Percentiles rank a stretch among this genome's conserved stretches.
These are phyloP conservation scores for Tuber magnatum DNA, from an alignment of 495 filamentous ascomycete species.

Conservation along the genomic window DNA sequence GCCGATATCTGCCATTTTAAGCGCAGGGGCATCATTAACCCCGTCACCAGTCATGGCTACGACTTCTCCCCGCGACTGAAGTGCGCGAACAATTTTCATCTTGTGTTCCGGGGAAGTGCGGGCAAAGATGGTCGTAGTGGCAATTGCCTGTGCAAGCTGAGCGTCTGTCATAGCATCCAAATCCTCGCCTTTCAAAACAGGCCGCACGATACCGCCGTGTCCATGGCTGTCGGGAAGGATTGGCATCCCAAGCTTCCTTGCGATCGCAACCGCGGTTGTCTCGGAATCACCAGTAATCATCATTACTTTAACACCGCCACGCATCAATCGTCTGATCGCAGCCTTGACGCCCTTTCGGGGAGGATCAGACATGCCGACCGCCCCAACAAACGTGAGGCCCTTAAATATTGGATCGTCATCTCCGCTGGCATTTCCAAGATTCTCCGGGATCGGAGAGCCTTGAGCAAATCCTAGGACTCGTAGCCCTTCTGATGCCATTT, in stretches of 20 bases:
- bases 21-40: slow-evolving; percentile 91
- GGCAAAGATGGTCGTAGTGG: slow-evolving; percentile 85
- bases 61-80: slow-evolving; percentile 89
- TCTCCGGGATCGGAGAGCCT: slow-evolving; percentile 47
- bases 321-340: slow-evolving; percentile 82
- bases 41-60: slow-evolving; percentile 99
- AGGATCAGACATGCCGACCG: slow-evolving; percentile 96
- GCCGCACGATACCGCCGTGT: slow-evolving; percentile 50
- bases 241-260: slow-evolving; percentile 85
- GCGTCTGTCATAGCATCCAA: slow-evolving; percentile 80
- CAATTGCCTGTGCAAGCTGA: slow-evolving; percentile 74
- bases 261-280: slow-evolving; percentile 87
- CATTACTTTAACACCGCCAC: slow-evolving; percentile 87
- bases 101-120: slow-evolving; percentile 96
- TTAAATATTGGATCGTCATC: slow-evolving; percentile 64
- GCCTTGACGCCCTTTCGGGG: slow-evolving; percentile 81
- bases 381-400: slow-evolving; percentile 77
- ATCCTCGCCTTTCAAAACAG: slow-evolving; percentile 81
- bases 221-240: slow-evolving; percentile 44
- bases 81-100: slow-evolving; percentile 85
- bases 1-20: slow-evolving; percentile 97
- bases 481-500: slow-evolving; percentile 88
- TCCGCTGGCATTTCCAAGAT: slow-evolving; percentile 43
- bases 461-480: slow-evolving; percentile 88
- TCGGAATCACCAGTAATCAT: slow-evolving; percentile 99